A percentile compares a stretch with the other conserved stretches of the same genome.
Conservation (phyloP, 129 eudicot species). For the Arctium lappa region DNA sequence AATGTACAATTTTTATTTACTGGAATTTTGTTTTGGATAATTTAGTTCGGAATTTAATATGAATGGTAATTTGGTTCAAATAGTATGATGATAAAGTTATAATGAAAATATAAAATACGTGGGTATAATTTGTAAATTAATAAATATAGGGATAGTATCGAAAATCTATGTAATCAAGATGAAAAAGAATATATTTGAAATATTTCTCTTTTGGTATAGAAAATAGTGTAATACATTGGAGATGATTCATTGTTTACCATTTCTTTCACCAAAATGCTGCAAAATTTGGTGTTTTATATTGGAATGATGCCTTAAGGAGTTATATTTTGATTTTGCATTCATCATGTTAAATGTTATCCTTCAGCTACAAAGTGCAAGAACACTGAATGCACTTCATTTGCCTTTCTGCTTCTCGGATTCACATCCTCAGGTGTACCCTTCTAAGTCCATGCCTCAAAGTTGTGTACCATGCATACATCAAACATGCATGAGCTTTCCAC, state of each 20-base stretch:
- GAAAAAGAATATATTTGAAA: too few relatives aligned
- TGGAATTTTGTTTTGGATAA: not conserved
- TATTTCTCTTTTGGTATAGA: not conserved
- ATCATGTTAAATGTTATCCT: not conserved
- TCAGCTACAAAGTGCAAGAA: not conserved
- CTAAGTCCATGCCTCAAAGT: not conserved
- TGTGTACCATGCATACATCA: not conserved
- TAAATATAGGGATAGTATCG: not conserved
- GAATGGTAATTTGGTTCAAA: not conserved
- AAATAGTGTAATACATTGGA: not conserved
- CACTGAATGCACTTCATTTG: not conserved
- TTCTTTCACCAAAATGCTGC: not conserved
- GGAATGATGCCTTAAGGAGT: not conserved
- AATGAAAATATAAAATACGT: not conserved
- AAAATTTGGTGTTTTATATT: not conserved
- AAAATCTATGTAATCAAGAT: not conserved
- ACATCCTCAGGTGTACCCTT: not conserved
- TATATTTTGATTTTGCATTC: not conserved
- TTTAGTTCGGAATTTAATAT: not conserved
- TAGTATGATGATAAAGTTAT: not conserved
- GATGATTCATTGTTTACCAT: not conserved
- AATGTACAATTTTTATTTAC: too few relatives aligned
- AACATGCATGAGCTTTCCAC: not conserved
- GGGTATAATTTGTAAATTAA: not conserved
- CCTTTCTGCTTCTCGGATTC: not conserved